Evolutionary conservation across 2,329 filamentous ascomycete genomes (phyloP), one percentile per base, ranked within the genome.

Genomic region (Ophiocordyceps robertsii): DNA sequence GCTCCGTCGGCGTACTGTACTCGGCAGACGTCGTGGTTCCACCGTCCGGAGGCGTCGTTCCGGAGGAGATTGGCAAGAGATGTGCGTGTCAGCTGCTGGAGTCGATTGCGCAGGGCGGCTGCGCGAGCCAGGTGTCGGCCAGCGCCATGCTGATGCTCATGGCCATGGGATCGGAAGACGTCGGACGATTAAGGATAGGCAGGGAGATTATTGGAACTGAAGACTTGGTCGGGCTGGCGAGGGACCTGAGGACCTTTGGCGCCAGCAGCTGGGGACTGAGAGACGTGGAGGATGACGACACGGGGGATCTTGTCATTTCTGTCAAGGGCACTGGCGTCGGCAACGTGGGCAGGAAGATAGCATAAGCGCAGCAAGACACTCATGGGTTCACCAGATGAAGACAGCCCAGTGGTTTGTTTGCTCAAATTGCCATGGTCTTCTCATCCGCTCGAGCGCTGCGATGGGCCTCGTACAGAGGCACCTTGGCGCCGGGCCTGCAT

Each of bases 101-200:
- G 62, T 74, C 79, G 19, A 82, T 96, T 47, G 76, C 76, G 41
- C 75, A 81, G 52, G 90, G 89, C 11, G 92, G 92, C 1, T 95
- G 87, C 58, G 84, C 85, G 3, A 82, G 80, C 42, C 71, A 70
- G 13, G 73, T 82, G 3, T 84, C 86, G 3, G 80, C 81, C 6
- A 70, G 77, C 3, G 90, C 82, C 0, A 73, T 95, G 49, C 62
- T 98, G 42, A 84, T 81, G 16, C 69, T 98, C 48, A 98, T 98
- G 92, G 87, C 89, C 30, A 96, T 98, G 92, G 92, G 92, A 0
- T 86, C 84, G 1, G 92, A 96, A 59, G 92, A 98, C 61, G 88
- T 98, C 13, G 92, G 92, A 5, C 75, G 92, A 45, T 61, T 98
- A 50, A 77, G 85, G 48, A 59, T 98, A 45, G 87, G 89, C 29